Conservation (phyloP, 495 filamentous ascomycete species). For the Trichoderma asperelloides region DNA sequence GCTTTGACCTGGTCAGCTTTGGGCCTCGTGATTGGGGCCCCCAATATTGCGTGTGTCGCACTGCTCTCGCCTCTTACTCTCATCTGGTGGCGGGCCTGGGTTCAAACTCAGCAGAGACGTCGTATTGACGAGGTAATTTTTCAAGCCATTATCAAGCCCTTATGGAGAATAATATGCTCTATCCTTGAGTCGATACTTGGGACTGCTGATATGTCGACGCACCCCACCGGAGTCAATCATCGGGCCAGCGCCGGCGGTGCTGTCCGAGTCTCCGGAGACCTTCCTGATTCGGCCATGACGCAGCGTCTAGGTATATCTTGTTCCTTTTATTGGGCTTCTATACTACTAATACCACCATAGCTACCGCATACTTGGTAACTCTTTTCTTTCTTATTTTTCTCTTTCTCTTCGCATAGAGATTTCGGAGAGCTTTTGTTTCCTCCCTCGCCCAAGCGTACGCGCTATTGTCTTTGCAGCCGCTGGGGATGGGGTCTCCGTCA, state of each 20-base stretch:
- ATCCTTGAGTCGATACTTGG: neutral
- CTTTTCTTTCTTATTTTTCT: neutral
- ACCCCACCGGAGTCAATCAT: neutral
- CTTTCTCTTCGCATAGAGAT: neutral
- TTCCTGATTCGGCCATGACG: neutral
- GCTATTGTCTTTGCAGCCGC: neutral
- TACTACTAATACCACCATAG: neutral
- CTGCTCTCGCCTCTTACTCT: slow-evolving; percentile 1
- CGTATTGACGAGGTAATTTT: neutral
- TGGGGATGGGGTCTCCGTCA: neutral
- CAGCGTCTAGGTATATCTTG: neutral
- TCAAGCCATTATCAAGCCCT: neutral
- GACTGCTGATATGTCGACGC: neutral
- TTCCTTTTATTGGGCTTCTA: neutral
- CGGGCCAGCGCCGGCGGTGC: neutral
- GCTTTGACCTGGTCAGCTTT: neutral
- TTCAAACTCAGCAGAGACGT: neutral
- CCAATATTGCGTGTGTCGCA: slow-evolving; percentile 4
- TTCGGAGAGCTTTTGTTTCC: neutral
- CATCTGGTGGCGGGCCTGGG: neutral
- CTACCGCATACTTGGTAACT: neutral
- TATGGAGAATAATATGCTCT: neutral
- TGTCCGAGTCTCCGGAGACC: slow-evolving; percentile 3
- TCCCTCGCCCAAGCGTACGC: neutral
- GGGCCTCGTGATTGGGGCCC: neutral